These are phyloP conservation scores for Zoysia matrella DNA, from an alignment of 202 grass and related monocot genomes.

Conservation along the genomic window DNA sequence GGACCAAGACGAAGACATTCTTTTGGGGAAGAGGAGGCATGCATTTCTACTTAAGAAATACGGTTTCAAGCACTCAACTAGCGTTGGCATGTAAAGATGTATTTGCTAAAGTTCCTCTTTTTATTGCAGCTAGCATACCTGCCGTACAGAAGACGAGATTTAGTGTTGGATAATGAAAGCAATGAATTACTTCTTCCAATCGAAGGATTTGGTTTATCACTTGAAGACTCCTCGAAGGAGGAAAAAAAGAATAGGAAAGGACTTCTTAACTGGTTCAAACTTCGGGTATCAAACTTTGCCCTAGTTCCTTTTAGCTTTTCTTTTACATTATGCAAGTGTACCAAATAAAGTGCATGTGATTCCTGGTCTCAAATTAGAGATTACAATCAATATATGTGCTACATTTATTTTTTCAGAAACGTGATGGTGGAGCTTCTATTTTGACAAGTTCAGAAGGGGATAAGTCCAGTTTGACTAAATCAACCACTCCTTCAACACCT, in stretches of 20 bases:
- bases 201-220: slow-evolving; percentile 78
- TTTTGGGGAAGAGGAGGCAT: slow-evolving; percentile 99
- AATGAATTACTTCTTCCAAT: slow-evolving; percentile 74
- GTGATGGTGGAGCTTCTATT: slow-evolving; percentile 78
- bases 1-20: slow-evolving; percentile 93
- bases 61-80: slow-evolving; percentile 19
- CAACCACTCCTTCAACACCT: slow-evolving; percentile 94
- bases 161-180: slow-evolving; percentile 87
- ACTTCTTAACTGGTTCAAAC: slow-evolving; percentile 98
- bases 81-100: slow-evolving; percentile 20
- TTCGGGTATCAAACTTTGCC: slow-evolving; percentile 61
- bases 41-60: slow-evolving; percentile 28
- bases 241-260: slow-evolving; percentile 94
- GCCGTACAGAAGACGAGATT: slow-evolving; percentile 92
- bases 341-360: not conserved
- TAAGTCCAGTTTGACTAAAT: slow-evolving; percentile 98
- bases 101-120: slow-evolving; percentile 43
- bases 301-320: slow-evolving; percentile 8
- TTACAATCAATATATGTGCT: slow-evolving; percentile 12
- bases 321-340: slow-evolving; percentile 21
- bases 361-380: slow-evolving; percentile 11
- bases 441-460: slow-evolving; percentile 97
- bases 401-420: slow-evolving; percentile 67
- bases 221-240: slow-evolving; percentile 86
- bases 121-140: slow-evolving; percentile 92